phyloP scores from a whole-genome alignment of 176 grass and related monocot species.

The Triticum dicoccoides region DNA sequence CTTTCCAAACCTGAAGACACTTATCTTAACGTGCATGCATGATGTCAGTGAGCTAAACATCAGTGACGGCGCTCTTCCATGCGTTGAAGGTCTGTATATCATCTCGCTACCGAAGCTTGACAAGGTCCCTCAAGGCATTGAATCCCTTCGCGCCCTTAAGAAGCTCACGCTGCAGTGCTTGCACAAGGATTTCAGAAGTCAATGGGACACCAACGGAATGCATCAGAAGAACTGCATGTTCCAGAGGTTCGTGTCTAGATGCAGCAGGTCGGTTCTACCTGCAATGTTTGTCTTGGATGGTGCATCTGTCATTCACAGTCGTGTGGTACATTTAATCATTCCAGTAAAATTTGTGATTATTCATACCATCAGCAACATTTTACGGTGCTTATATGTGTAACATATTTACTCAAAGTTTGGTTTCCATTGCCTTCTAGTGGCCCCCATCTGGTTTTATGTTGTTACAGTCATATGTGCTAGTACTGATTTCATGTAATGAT shows the following conservation, averaged over 20 bases:
- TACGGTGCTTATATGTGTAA: too few species aligned
- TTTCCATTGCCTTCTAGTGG: too few species aligned
- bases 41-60: not conserved
- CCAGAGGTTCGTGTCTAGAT: not conserved
- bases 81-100: constrained; percentile 15
- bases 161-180: not conserved
- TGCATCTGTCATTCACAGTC: not conserved
- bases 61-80: not conserved
- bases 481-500: not conserved
- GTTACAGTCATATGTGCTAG: not conserved
- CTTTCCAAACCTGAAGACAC: constrained; percentile 9
- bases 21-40: not conserved
- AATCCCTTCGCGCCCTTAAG: not conserved
- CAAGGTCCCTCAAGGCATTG: constrained; percentile 9
- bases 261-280: not conserved
- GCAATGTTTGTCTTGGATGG: not conserved
- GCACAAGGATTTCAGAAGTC: not conserved
- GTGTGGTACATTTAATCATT: not conserved
- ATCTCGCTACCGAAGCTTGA: not conserved
- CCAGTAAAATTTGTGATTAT: not conserved
- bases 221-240: not conserved
- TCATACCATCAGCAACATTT: not conserved
- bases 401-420: too few species aligned
- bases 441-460: too few species aligned
- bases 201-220: not conserved